Evolutionary conservation across 225 moss, liverwort and hornwort species (phyloP).

Genomic region (Antitrichia curtipendula): DNA sequence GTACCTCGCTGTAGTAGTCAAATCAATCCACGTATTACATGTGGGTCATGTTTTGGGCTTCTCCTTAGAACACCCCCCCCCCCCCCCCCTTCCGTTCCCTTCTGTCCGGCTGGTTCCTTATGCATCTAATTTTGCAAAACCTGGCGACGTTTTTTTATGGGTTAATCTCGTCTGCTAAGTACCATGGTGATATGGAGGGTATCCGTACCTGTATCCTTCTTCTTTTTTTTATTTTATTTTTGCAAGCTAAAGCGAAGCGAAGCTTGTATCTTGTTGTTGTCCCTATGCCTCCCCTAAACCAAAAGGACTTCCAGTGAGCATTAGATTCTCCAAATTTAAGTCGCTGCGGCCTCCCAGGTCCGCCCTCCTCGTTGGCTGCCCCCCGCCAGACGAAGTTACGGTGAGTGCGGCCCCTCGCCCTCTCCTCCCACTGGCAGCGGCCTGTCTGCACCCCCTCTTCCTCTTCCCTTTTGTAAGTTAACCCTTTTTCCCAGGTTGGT

Average conservation of each 20-base stretch:
- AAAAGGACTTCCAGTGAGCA: not conserved
- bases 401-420: not conserved
- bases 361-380: too few relatives aligned
- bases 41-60: too few relatives aligned
- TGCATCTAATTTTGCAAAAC: not conserved
- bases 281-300: too few relatives aligned
- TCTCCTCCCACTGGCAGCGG: not conserved
- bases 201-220: not conserved
- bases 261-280: not conserved
- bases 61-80: too few relatives aligned
- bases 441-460: too few relatives aligned
- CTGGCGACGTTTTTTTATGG: rapidly evolving
- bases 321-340: not conserved
- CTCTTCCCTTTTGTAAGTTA: too few relatives aligned
- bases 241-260: not conserved
- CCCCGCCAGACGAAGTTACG: too few relatives aligned
- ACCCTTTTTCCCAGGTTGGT: not conserved
- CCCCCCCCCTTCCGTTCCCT: too few relatives aligned
- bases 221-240: not conserved
- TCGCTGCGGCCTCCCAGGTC: not conserved
- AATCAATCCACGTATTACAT: too few relatives aligned
- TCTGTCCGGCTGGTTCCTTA: too few relatives aligned
- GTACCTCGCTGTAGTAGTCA: not conserved
- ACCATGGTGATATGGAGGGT: not conserved
- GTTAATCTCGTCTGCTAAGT: not conserved